Conservation (phyloP, 768 basidiomycete species). For the Suillus subaureus region DNA sequence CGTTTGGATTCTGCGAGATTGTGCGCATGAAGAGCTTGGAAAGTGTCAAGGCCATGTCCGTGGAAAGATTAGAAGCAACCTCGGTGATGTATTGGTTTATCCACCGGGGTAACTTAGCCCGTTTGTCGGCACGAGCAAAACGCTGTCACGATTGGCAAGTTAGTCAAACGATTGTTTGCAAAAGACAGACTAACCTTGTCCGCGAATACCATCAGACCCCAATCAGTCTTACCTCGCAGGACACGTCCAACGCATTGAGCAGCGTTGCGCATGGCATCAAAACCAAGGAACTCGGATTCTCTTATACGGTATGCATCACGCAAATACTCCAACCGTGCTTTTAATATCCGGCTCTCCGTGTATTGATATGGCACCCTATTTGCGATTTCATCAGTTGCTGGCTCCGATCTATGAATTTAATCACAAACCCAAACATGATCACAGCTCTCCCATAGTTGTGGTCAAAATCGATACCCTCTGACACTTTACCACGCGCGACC, state of each 20-base stretch:
- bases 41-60: conserved; percentile 94
- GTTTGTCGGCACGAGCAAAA: conserved; percentile 89
- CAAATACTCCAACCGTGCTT: conserved; percentile 95
- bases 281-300: conserved; percentile 97
- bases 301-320: conserved; percentile 98
- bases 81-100: conserved; percentile 99
- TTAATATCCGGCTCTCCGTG: conserved; percentile 95
- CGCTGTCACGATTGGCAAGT: conserved; percentile 51
- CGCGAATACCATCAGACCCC: conserved; percentile 99
- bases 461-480: conserved; percentile 99
- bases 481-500: conserved; percentile 98
- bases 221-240: conserved; percentile 97
- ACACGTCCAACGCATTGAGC: conserved; percentile 99
- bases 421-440: conserved; percentile 94
- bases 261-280: conserved; percentile 99
- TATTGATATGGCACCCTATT: conserved; percentile 93
- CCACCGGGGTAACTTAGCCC: conserved; percentile 96
- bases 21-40: conserved; percentile 97
- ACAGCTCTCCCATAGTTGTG: conserved; percentile 99
- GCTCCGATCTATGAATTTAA: conserved; percentile 4
- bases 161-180: neutral
- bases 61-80: conserved; percentile 94
- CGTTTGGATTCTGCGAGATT: conserved; percentile 98
- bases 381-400: conserved; percentile 9
- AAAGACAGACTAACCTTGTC: conserved; percentile 73